Percentiles rank a stretch among this genome's conserved stretches.
Conservation (phyloP, 2,329 filamentous ascomycete species). For the Fusarium nisikadoi region DNA sequence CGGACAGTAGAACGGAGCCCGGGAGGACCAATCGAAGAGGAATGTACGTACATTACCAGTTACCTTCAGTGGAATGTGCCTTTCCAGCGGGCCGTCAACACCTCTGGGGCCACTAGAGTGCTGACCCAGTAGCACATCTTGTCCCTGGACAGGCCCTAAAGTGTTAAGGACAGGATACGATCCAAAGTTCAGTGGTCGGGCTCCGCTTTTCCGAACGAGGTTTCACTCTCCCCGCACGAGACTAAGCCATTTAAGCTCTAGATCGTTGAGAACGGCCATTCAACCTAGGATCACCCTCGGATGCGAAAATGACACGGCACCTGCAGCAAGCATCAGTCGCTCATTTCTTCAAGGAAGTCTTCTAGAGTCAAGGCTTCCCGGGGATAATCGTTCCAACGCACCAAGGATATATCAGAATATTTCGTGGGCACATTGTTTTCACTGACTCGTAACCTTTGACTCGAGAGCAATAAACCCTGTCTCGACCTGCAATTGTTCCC, state of each 20-base stretch:
- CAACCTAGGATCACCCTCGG: conserved; percentile 19
- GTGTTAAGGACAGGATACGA: conserved; percentile 21
- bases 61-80: conserved; percentile 2
- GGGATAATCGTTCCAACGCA: conserved; percentile 15
- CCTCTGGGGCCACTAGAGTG: conserved; percentile 10
- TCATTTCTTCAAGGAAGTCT: neutral
- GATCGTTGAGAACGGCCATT: conserved; percentile 17
- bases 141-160: conserved; percentile 12
- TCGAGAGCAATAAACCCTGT: neutral
- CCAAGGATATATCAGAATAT: conserved; percentile 6
- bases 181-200: neutral
- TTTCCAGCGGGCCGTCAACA: conserved; percentile 11
- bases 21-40: conserved; percentile 1
- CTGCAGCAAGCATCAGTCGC: conserved; percentile 11
- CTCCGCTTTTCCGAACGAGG: conserved; percentile 43
- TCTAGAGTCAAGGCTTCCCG: conserved; percentile 14
- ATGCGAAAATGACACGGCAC: conserved; percentile 36
- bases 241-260: conserved; percentile 40
- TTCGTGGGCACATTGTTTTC: neutral
- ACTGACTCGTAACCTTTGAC: neutral
- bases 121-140: conserved; percentile 20
- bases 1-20: neutral
- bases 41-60: neutral
- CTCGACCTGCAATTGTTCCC: neutral
- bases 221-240: conserved; percentile 43